Conservation (phyloP, 495 filamentous ascomycete species). For the Penicillium daleae region DNA sequence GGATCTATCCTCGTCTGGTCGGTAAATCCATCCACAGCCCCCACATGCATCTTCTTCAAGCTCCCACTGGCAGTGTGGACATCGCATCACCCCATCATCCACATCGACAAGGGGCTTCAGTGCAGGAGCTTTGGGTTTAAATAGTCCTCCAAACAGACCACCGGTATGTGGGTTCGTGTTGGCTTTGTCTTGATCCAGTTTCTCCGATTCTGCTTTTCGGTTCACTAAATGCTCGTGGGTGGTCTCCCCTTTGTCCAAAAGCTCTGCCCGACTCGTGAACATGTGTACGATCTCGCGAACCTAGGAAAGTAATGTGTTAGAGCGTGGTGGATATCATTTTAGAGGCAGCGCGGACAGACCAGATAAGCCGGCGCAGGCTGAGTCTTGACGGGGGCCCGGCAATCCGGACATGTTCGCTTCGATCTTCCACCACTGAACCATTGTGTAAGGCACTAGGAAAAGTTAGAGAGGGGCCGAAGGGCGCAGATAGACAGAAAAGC, state of each 20-base stretch:
- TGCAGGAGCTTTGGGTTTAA: constrained; percentile 42
- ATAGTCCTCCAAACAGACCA: constrained; percentile 69
- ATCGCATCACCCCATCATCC: constrained; percentile 65
- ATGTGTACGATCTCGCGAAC: constrained; percentile 69
- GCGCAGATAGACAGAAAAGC: neutral
- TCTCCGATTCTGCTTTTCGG: constrained; percentile 64
- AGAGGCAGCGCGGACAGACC: constrained; percentile 42
- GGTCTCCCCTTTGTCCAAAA: constrained; percentile 65
- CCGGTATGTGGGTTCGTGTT: constrained; percentile 53
- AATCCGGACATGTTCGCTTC: constrained; percentile 75
- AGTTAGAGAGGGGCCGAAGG: constrained; percentile 21
- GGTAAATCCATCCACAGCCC: constrained; percentile 53
- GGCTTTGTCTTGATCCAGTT: constrained; percentile 59
- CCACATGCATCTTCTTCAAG: constrained; percentile 58
- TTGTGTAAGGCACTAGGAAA: constrained; percentile 60
- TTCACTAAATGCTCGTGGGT: constrained; percentile 60
- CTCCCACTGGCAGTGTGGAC: constrained; percentile 68
- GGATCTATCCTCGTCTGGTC: constrained; percentile 43
- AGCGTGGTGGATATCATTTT: neutral
- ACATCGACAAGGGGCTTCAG: constrained; percentile 54
- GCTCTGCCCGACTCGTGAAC: constrained; percentile 65
- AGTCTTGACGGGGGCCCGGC: constrained; percentile 60
- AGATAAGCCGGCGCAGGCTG: constrained; percentile 73
- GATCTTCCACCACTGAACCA: constrained; percentile 65
- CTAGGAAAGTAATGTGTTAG: constrained; percentile 39